Base-by-base conservation (phyloP, 768 basidiomycete species). In the Macrolepiota dolichaula region DNA sequence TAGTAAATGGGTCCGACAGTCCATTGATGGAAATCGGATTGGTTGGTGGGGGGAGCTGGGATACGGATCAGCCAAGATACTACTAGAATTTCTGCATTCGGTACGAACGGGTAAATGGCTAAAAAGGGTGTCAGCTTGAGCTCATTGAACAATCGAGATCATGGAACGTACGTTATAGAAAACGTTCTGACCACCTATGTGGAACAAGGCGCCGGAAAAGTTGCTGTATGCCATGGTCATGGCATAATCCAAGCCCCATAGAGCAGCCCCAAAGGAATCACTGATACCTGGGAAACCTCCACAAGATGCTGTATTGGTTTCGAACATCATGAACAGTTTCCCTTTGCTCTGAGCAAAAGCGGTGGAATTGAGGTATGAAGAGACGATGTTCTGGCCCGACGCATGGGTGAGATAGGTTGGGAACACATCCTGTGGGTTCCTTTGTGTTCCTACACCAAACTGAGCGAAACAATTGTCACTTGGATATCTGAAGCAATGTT, bases 1-100 rank as follows among this genome's bases (percentile, higher is more conserved):
- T 93, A 94, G 74, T 90, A 92, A 53, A 88, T 76, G 0, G 91
- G 84, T 0, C 89, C 89, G 50, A 92, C 76, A 0, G 88, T 89
- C 91, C 90, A 94, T 73, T 88, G 75, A 57, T 80, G 81, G 73
- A 80, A 85, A 0, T 76, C 68, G 6, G 84, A 81, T 61, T 87
- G 79, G 65, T 87, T 85, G 49, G 77, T 84, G 64, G 79, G 83
- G 66, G 76, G 85, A 60, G 73, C 80, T 81, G 67, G 71, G 74
- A 7, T 25, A 22, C 5, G 12, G 7, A 19, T 62, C 24, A 55
- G 25, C 54, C 12, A 13, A 42, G 25, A 15, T 2, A 13, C 12
- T 24, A 49, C 9, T 11, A 24, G 12, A 24, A 6, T 22, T 24
- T 12, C 12, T 22, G 22, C 12, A 12, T 15, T 49, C 15, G 5